These are phyloP conservation scores for Fabrea salina DNA, from an alignment of 169 alveolate species.

Conservation along the genomic window DNA sequence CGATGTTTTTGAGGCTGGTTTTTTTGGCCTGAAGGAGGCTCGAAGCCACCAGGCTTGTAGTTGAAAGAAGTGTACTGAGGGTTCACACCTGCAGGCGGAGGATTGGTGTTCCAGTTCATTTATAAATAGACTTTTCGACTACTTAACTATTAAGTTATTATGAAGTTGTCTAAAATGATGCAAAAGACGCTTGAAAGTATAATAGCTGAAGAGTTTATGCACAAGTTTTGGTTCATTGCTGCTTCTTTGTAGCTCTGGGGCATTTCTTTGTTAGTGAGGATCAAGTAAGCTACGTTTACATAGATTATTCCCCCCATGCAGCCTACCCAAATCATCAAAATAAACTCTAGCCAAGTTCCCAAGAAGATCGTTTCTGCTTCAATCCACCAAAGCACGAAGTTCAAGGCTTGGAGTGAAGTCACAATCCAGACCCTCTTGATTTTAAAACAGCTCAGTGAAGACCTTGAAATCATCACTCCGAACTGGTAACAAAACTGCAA, in stretches of 20 bases:
- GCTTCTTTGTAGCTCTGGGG: constrained; percentile 36
- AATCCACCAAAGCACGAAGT: constrained; percentile 45
- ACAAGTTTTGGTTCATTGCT: constrained; percentile 35
- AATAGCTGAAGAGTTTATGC: constrained; percentile 41
- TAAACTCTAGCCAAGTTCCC: constrained; percentile 37
- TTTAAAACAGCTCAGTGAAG: constrained; percentile 33
- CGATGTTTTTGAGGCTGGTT: neutral
- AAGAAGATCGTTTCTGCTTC: constrained; percentile 38
- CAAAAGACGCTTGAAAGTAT: constrained; percentile 32
- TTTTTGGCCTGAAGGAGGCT: constrained; percentile 1
- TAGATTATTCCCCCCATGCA: constrained; percentile 44
- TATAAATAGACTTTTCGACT: too few relatives aligned
- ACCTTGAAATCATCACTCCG: constrained; percentile 48
- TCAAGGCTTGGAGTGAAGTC: constrained; percentile 38
- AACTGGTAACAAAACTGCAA: constrained; percentile 45
- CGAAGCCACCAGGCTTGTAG: neutral
- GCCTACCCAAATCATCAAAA: constrained; percentile 49
- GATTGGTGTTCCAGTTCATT: constrained; percentile 26
- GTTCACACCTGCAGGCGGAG: constrained; percentile 33
- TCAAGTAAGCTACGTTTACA: constrained; percentile 32
- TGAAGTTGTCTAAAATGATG: constrained; percentile 44
- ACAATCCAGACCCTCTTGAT: constrained; percentile 38
- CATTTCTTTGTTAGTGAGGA: constrained; percentile 35
- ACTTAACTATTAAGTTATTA: too few relatives aligned
- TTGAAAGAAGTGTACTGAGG: constrained; percentile 27